These are phyloP conservation scores for Nicotiana obtusifolia DNA, from an alignment of 257 asterid species.

Conservation along the genomic window DNA sequence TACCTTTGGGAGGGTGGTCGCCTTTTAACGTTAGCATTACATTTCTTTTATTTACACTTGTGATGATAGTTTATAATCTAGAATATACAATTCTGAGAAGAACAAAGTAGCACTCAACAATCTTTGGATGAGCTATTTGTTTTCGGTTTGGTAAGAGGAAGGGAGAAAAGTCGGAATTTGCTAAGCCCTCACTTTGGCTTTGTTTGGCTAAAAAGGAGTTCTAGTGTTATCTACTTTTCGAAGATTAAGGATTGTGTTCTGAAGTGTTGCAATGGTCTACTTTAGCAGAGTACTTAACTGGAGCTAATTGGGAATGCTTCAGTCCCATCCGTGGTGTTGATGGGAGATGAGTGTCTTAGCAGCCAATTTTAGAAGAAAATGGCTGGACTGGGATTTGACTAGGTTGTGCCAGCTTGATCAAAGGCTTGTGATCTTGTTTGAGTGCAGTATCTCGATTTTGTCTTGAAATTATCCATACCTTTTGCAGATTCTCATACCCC, in stretches of 20 bases:
- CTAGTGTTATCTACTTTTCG: background rate
- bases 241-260: background rate
- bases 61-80: background rate
- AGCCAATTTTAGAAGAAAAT: background rate
- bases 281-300: background rate
- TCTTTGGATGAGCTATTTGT: background rate
- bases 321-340: background rate
- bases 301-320: background rate
- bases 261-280: background rate
- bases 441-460: background rate
- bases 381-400: background rate
- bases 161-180: background rate
- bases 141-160: background rate
- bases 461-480: background rate
- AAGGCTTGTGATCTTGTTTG: background rate
- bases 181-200: background rate
- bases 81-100: background rate
- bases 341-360: constrained; percentile 1
- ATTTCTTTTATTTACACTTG: background rate
- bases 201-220: background rate
- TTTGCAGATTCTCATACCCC: constrained; percentile 3
- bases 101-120: background rate
- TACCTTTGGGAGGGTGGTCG: background rate
- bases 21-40: background rate
- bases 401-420: constrained; percentile 1